phyloP scores from a whole-genome alignment of 768 basidiomycete genomes.

The Hirschioporus abietinus region DNA sequence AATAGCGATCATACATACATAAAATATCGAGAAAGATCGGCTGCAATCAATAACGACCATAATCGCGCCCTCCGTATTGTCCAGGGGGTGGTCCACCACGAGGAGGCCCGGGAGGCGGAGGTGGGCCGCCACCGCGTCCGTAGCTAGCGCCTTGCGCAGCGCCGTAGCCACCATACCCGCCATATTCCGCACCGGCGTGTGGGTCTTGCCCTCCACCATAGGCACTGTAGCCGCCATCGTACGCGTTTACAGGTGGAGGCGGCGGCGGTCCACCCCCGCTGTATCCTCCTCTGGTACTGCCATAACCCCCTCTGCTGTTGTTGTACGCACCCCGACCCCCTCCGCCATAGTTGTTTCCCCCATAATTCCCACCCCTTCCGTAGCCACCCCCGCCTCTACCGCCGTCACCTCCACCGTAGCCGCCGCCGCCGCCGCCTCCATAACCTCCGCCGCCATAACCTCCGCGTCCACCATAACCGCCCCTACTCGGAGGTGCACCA shows the following conservation, averaged over 20 bases:
- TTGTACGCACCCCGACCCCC: slow-evolving; percentile 20
- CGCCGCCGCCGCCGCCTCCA: slow-evolving; percentile 13
- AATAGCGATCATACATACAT: neutral
- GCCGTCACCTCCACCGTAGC: neutral
- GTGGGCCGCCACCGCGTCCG: neutral
- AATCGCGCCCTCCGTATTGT: slow-evolving; percentile 6
- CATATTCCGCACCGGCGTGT: slow-evolving; percentile 9
- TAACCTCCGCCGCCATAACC: slow-evolving; percentile 36
- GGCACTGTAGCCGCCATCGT: slow-evolving; percentile 11
- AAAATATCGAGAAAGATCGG: neutral
- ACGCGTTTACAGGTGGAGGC: neutral
- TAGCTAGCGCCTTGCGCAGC: slow-evolving; percentile 14
- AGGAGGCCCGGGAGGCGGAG: neutral
- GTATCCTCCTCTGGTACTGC: neutral
- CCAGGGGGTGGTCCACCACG: neutral
- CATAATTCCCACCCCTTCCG: neutral
- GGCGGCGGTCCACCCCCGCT: no score
- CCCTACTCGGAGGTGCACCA: slow-evolving; percentile 26
- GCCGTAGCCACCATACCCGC: slow-evolving; percentile 19
- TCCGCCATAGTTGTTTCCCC: slow-evolving; percentile 27
- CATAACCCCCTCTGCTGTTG: slow-evolving; percentile 7
- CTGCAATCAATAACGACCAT: slow-evolving; percentile 2
- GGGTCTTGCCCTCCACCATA: slow-evolving; percentile 13
- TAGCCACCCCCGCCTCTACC: neutral
- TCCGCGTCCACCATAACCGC: slow-evolving; percentile 30